Conservation (phyloP, 805 yeast genomes). For the Priceomyces melissophilus region DNA sequence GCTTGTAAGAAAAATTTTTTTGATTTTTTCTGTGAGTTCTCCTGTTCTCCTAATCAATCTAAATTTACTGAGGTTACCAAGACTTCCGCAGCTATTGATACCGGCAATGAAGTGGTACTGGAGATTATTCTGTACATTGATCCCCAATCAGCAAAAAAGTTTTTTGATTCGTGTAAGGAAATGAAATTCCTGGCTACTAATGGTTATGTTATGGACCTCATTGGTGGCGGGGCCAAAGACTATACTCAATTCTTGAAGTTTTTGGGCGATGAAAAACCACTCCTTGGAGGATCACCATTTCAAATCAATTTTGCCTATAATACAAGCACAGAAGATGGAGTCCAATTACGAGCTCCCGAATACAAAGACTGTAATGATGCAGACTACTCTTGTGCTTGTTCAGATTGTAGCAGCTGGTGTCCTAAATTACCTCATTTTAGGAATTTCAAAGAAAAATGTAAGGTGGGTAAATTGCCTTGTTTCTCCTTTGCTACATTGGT, state of each 20-base stretch:
- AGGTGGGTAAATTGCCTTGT: constrained; percentile 65
- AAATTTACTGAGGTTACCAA: constrained; percentile 65
- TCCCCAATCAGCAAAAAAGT: constrained; percentile 53
- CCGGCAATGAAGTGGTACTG: constrained; percentile 59
- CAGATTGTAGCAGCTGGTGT: constrained; percentile 83
- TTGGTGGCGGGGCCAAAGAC: constrained; percentile 94
- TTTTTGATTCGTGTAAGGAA: constrained; percentile 82
- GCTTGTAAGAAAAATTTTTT: constrained; percentile 87
- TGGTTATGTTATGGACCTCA: constrained; percentile 93
- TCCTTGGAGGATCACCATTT: constrained; percentile 93
- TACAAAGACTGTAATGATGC: constrained; percentile 58
- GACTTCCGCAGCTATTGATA: constrained; percentile 45
- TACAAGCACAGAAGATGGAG: constrained; percentile 11
- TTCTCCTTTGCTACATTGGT: constrained; percentile 61
- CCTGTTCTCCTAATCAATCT: constrained; percentile 85
- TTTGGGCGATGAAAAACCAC: constrained; percentile 90
- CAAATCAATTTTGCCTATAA: constrained; percentile 74
- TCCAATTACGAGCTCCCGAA: constrained; percentile 23
- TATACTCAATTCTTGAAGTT: constrained; percentile 75
- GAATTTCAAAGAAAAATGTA: constrained; percentile 41
- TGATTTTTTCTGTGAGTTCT: constrained; percentile 79
- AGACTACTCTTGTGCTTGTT: constrained; percentile 77
- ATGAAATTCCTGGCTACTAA: constrained; percentile 92
- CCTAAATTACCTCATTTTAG: constrained; percentile 57
- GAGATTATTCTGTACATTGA: constrained; percentile 66